phyloP scores from a whole-genome alignment of 805 yeast species.

The Saccharomycodes ludwigii region DNA sequence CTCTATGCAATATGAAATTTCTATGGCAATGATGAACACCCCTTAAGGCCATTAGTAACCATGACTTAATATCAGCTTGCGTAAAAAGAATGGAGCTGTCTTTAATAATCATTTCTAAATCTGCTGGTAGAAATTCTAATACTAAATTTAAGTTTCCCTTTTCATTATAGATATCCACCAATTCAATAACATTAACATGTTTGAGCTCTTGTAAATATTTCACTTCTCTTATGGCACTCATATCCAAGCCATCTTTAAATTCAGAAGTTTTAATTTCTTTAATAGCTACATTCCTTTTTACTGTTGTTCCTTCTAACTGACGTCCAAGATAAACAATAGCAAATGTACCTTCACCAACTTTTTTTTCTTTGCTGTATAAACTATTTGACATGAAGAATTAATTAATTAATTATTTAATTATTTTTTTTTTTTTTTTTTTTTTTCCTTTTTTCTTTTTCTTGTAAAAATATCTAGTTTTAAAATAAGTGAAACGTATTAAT shows the following conservation, averaged over 20 bases:
- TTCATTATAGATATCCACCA: slow-evolving; percentile 74
- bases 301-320: slow-evolving; percentile 33
- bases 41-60: slow-evolving; percentile 89
- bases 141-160: slow-evolving; percentile 63
- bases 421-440: background rate
- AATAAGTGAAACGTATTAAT: background rate
- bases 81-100: slow-evolving; percentile 66
- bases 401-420: background rate
- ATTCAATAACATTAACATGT: slow-evolving; percentile 72
- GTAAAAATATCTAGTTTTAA: background rate
- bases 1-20: slow-evolving; percentile 81
- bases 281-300: slow-evolving; percentile 60
- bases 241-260: slow-evolving; percentile 92
- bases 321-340: slow-evolving; percentile 90
- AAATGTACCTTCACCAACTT: slow-evolving; percentile 98
- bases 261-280: slow-evolving; percentile 92
- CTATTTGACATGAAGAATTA: no score
- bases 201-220: slow-evolving; percentile 74
- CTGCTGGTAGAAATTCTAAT: slow-evolving; percentile 87
- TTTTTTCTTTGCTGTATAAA: slow-evolving; percentile 42
- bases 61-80: slow-evolving; percentile 80
- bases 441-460: background rate
- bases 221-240: slow-evolving; percentile 93
- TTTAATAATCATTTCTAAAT: slow-evolving; percentile 78
- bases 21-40: slow-evolving; percentile 96